Conservation (phyloP, 352 stramenopile species). For the Globisporangium takayamanum region DNA sequence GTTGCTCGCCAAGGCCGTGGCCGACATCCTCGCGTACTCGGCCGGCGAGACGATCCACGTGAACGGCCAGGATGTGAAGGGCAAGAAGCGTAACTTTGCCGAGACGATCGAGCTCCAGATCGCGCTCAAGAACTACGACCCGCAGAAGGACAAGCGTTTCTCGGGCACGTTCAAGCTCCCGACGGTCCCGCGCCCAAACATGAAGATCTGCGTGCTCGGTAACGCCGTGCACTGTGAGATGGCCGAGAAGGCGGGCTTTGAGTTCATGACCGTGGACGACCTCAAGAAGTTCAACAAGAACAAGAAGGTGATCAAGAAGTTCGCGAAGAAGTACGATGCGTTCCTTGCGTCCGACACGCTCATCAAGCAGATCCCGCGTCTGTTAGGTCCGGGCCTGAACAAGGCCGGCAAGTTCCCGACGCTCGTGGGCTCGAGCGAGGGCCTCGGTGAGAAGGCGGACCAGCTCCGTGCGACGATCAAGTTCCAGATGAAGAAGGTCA, state of each 20-base stretch:
- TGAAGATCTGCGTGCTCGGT: conserved; percentile 98
- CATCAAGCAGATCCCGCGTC: conserved; percentile 99
- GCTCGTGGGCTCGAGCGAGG: conserved; percentile 91
- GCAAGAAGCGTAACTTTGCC: conserved; percentile 99
- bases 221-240: conserved; percentile 98
- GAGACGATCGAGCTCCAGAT: conserved; percentile 99
- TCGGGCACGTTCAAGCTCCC: conserved; percentile 98
- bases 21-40: conserved; percentile 95
- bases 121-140: conserved; percentile 99
- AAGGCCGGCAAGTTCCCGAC: conserved; percentile 99
- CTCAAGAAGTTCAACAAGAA: conserved; percentile 99
- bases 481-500: conserved; percentile 99
- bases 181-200: conserved; percentile 90
- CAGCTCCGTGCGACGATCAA: conserved; percentile 98
- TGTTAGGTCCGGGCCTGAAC: conserved; percentile 98
- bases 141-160: conserved; percentile 99
- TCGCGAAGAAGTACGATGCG: conserved; percentile 99
- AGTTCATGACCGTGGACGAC: conserved; percentile 98
- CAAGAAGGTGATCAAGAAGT: conserved; percentile 99
- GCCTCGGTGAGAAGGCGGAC: conserved; percentile 97
- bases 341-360: conserved; percentile 99
- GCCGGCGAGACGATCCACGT: conserved; percentile 90
- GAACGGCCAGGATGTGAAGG: conserved; percentile 91
- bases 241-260: conserved; percentile 96
- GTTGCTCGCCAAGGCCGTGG: conserved; percentile 93